Base-by-base conservation (phyloP, 2,329 filamentous ascomycete genomes). In the Cordyceps javanica region DNA sequence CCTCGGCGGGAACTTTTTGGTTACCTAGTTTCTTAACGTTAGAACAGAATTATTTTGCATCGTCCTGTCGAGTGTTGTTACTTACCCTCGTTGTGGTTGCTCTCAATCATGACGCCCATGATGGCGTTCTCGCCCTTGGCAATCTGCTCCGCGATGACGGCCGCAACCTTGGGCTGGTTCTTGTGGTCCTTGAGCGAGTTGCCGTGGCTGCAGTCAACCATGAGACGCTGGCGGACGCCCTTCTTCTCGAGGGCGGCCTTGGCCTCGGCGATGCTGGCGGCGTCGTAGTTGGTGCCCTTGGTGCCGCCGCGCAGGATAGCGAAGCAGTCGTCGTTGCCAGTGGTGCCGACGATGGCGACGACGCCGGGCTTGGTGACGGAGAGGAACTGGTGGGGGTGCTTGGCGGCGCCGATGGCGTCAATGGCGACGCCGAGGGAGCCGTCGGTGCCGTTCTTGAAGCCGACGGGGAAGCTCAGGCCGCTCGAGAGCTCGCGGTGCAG, bases 391-490 rank as follows among this genome's bases (percentile, higher is more conserved):
- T 91, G 76, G 89, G 97, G 93, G 75, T 99, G 94, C 73, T 83
- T 86, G 16, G 88, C 81, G 59, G 87, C 86, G 1, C 93, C 94
- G 70, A 97, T 97, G 36, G 94, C 94, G 71, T 99, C 94, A 66
- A 97, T 95, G 21, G 93, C 92, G 25, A 97, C 92, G 26, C 85
- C 86, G 58, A 99, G 78, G 65, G 88, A 91, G 41, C 94, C 94
- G 68, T 99, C 94, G 25, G 94, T 99, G 61, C 94, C 94, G 75
- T 99, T 99, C 85, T 99, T 99, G 88, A 97, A 99, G 60, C 94
- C 94, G 64, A 99, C 92, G 25, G 94, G 94, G 87, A 97, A 97
- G 59, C 90, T 96, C 55, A 97, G 82, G 66, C 94, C 94, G 28
- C 90, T 95, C 6, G 94, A 94, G 62, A 99, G 84, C 78, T 99